Percentiles rank a stretch among this genome's conserved stretches.
These are phyloP conservation scores for Aspergillus latus DNA, from an alignment of 2,329 filamentous ascomycete genomes.

Conservation along the genomic window DNA sequence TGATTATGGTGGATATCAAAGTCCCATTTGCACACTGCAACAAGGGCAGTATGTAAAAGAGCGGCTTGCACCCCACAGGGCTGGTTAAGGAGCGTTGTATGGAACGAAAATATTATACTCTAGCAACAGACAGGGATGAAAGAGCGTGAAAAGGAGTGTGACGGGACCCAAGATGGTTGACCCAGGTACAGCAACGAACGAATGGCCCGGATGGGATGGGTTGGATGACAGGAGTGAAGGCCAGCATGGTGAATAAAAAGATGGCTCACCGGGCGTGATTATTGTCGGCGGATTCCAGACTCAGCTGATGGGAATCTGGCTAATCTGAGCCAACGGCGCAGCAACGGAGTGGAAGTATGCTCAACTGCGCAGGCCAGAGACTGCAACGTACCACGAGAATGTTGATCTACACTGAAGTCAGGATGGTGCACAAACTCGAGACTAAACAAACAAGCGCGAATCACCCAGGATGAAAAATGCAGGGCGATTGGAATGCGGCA, in stretches of 20 bases:
- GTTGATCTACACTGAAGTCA: slow-evolving; percentile 20
- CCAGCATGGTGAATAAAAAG: slow-evolving; percentile 13
- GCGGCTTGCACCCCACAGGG: background rate
- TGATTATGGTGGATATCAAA: background rate
- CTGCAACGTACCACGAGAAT: slow-evolving; percentile 18
- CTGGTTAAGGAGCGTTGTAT: background rate
- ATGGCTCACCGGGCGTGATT: slow-evolving; percentile 16
- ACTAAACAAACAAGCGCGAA: slow-evolving; percentile 16
- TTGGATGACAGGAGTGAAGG: background rate
- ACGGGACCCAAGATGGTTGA: slow-evolving; percentile 1
- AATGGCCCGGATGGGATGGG: background rate
- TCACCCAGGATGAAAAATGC: slow-evolving; percentile 21
- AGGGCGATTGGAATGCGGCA: slow-evolving; percentile 23
- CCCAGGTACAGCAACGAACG: background rate
- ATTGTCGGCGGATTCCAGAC: slow-evolving; percentile 19
- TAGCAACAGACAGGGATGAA: background rate
- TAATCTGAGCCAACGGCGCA: slow-evolving; percentile 15
- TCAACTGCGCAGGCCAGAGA: slow-evolving; percentile 6
- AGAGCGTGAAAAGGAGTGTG: slow-evolving; percentile 6
- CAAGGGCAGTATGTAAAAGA: background rate
- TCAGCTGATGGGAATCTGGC: slow-evolving; percentile 18
- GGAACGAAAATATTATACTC: background rate
- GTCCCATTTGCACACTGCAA: background rate
- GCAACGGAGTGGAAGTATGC: slow-evolving; percentile 15
- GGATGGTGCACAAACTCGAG: slow-evolving; percentile 9